Evolutionary conservation across 2,329 filamentous ascomycete genomes (phyloP), one percentile per base, ranked within the genome.

Genomic region (Fusarium palustre): DNA sequence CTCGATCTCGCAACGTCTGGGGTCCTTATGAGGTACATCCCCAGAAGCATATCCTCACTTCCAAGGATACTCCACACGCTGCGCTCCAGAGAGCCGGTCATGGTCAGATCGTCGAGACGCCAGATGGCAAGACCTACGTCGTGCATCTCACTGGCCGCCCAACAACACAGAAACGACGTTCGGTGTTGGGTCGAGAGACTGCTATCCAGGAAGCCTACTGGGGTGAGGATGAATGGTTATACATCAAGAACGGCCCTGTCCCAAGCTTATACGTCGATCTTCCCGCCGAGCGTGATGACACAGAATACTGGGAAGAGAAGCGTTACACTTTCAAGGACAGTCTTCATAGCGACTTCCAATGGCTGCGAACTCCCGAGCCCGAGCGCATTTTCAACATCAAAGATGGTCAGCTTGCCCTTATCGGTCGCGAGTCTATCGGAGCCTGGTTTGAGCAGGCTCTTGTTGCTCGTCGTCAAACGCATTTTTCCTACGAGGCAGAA

Each of bases 11-110:
- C 55, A 70, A 84, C 74, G 75, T 88, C 59, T 87, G 86, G 80
- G 89, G 89, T 0, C 88, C 89, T 0, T 92, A 90, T 76, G 86
- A 89, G 69, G 76, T 83, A 2, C 87, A 88, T 38, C 87, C 88
- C 0, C 77, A 85, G 47, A 87, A 88, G 56, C 81, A 88, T 46
- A 81, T 91, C 42, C 78, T 90, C 46, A 86, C 84, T 0, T 82
- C 84, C 34, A 86, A 85, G 71, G 81, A 87, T 57, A 70, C 81
- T 7, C 85, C 85, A 0, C 79, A 80, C 18, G 81, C 81, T 0
- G 81, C 85, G 0, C 75, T 88, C 9, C 86, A 88, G 74, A 78
- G 85, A 47, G 82, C 85, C 0, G 85, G 85, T 0, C 85, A 87
- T 60, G 85, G 83, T 5, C 85, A 87, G 53, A 78, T 86, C 8